Percentiles rank a stretch among this genome's conserved stretches.
phyloP scores from a whole-genome alignment of 2,329 filamentous ascomycete genomes.

The Fusarium keratoplasticum region DNA sequence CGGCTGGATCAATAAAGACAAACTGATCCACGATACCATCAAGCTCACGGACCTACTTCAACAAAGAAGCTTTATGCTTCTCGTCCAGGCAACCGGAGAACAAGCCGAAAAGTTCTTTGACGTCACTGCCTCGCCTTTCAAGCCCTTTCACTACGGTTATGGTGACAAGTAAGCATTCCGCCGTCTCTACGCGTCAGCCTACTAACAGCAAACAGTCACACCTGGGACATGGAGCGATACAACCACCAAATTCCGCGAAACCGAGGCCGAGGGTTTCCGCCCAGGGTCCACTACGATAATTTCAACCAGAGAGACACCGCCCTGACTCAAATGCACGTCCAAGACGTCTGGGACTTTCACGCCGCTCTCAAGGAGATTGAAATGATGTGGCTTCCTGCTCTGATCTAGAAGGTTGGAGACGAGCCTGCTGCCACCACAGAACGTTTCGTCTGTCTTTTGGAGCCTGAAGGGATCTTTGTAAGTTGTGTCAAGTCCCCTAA shows the following conservation, averaged over 20 bases:
- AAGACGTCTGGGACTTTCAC: constrained; percentile 12
- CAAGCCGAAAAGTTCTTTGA: fast-evolving
- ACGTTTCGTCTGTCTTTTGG: not conserved
- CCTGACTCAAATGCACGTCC: not conserved
- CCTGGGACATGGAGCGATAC: not conserved
- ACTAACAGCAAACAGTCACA: not conserved
- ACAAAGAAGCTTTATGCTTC: not conserved
- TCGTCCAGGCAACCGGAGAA: fast-evolving
- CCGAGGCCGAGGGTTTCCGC: fast-evolving
- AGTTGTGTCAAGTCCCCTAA: not conserved
- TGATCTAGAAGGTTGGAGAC: constrained; percentile 12
- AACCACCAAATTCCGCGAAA: not conserved
- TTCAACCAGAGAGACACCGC: constrained; percentile 4
- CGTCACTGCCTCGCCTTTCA: fast-evolving
- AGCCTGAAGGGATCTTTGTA: not conserved
- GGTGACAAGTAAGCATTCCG: not conserved
- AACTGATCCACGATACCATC: not conserved
- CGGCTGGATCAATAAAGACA: not conserved
- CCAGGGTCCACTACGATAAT: not conserved
- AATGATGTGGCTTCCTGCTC: fast-evolving
- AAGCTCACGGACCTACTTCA: not conserved
- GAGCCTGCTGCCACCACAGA: fast-evolving
- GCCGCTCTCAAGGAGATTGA: not conserved
- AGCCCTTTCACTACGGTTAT: not conserved
- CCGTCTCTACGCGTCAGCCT: fast-evolving